phyloP scores from a whole-genome alignment of 2,329 filamentous ascomycete genomes.

The Cercospora sesami region DNA sequence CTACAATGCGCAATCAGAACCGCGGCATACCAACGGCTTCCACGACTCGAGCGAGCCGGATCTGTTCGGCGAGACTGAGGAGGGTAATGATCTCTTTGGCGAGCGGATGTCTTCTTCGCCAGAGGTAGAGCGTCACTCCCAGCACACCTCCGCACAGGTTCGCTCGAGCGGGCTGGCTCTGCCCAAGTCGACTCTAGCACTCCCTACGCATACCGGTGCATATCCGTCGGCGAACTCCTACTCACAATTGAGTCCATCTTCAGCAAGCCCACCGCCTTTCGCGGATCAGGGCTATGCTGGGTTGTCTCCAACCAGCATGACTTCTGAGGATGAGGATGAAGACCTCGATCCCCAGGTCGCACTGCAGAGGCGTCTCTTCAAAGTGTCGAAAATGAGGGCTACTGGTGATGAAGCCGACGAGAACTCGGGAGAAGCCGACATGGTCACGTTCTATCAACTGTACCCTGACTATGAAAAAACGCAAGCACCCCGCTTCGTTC shows the following conservation, averaged over 20 bases:
- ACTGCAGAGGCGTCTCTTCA: constrained; percentile 38
- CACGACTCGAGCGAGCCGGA: constrained; percentile 50
- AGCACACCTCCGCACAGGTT: constrained; percentile 26
- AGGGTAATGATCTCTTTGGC: constrained; percentile 43
- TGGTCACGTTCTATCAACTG: constrained; percentile 73
- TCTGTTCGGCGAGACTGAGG: constrained; percentile 64
- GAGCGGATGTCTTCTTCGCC: constrained; percentile 38
- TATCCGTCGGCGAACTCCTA: constrained; percentile 13
- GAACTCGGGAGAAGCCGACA: constrained; percentile 58
- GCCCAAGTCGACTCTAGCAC: constrained; percentile 36
- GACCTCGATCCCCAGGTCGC: constrained; percentile 26
- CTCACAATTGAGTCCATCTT: constrained; percentile 24
- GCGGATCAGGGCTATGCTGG: constrained; percentile 28
- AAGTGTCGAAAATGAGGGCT: constrained; percentile 27
- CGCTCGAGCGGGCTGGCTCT: constrained; percentile 35
- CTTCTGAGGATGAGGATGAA: constrained; percentile 32
- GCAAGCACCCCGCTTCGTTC: constrained; percentile 73
- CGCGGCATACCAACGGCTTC: constrained; percentile 26
- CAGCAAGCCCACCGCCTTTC: constrained; percentile 32
- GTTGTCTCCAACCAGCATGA: constrained; percentile 28
- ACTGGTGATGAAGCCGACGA: constrained; percentile 31
- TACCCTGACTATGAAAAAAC: constrained; percentile 81
- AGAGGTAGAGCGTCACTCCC: constrained; percentile 30
- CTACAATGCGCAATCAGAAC: constrained; percentile 19
- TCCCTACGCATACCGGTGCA: constrained; percentile 26